These are phyloP conservation scores for Calocybe indica DNA, from an alignment of 768 basidiomycete genomes.

Conservation along the genomic window DNA sequence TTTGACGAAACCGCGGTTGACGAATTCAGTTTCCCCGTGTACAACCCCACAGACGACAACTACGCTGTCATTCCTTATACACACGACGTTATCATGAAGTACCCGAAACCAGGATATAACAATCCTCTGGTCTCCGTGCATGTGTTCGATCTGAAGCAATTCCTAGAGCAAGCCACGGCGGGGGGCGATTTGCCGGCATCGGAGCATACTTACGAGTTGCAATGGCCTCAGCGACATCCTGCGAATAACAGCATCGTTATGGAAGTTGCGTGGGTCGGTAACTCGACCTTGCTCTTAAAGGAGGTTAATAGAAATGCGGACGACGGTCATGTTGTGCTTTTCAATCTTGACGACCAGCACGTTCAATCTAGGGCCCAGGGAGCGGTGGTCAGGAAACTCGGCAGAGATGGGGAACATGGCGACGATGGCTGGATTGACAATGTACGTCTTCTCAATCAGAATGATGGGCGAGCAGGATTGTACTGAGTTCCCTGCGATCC, in stretches of 20 bases:
- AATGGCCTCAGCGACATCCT: constrained; percentile 60
- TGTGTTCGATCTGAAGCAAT: constrained; percentile 71
- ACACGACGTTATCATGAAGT: constrained; percentile 61
- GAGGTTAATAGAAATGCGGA: constrained; percentile 84
- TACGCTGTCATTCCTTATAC: constrained; percentile 78
- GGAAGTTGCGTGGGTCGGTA: constrained; percentile 87
- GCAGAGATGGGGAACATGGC: constrained; percentile 77
- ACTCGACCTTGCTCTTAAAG: constrained; percentile 69
- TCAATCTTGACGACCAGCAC: constrained; percentile 41
- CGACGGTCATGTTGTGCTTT: constrained; percentile 73
- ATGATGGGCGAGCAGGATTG: too few species aligned
- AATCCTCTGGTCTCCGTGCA: constrained; percentile 84
- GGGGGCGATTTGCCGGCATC: constrained; percentile 24
- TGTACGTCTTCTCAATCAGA: constrained; percentile 35
- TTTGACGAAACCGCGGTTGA: constrained; percentile 88
- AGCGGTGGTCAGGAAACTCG: constrained; percentile 68
- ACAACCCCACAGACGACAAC: constrained; percentile 76
- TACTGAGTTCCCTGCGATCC: too few species aligned
- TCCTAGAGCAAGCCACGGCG: constrained; percentile 30
- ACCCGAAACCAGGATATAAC: constrained; percentile 85
- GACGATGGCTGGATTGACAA: constrained; percentile 95
- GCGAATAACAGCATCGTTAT: constrained; percentile 63
- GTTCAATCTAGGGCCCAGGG: constrained; percentile 29
- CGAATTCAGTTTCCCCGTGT: constrained; percentile 84
- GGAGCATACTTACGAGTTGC: constrained; percentile 47